These are phyloP conservation scores for Saksenaea vasiformis DNA, from an alignment of 371 early-diverging fungal genomes.

Conservation along the genomic window DNA sequence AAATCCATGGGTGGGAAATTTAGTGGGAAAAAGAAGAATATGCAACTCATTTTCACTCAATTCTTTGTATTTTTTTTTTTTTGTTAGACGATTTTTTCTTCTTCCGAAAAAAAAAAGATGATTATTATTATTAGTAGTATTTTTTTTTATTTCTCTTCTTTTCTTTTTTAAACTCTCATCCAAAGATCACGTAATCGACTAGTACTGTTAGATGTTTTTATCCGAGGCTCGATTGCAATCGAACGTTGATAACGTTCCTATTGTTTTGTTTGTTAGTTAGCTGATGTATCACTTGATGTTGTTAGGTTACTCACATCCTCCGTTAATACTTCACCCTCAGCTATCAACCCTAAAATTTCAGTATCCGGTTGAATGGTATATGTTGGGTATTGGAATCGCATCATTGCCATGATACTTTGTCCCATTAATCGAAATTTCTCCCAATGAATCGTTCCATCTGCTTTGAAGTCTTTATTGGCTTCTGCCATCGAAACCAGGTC, in stretches of 20 bases:
- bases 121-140: background rate
- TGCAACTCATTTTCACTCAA: background rate
- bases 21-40: background rate
- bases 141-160: background rate
- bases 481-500: slow-evolving; percentile 60
- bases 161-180: slow-evolving; percentile 8
- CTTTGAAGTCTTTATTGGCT: slow-evolving; percentile 59
- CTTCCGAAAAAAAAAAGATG: background rate
- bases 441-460: slow-evolving; percentile 63
- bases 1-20: slow-evolving; percentile 15
- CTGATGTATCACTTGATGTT: slow-evolving; percentile 1
- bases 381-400: slow-evolving; percentile 45
- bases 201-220: slow-evolving; percentile 18
- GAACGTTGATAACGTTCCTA: slow-evolving; percentile 21
- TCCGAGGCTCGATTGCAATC: slow-evolving; percentile 14
- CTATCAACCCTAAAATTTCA: slow-evolving; percentile 19
- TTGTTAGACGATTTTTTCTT: slow-evolving; percentile 2
- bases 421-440: slow-evolving; percentile 64
- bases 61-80: background rate
- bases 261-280: background rate
- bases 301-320: slow-evolving; percentile 24
- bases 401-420: slow-evolving; percentile 43
- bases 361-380: slow-evolving; percentile 28
- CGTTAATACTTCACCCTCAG: slow-evolving; percentile 21
- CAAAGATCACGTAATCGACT: slow-evolving; percentile 23